Conservation (phyloP, 208 protist genomes). For the Acanthamoeba divionensis region DNA sequence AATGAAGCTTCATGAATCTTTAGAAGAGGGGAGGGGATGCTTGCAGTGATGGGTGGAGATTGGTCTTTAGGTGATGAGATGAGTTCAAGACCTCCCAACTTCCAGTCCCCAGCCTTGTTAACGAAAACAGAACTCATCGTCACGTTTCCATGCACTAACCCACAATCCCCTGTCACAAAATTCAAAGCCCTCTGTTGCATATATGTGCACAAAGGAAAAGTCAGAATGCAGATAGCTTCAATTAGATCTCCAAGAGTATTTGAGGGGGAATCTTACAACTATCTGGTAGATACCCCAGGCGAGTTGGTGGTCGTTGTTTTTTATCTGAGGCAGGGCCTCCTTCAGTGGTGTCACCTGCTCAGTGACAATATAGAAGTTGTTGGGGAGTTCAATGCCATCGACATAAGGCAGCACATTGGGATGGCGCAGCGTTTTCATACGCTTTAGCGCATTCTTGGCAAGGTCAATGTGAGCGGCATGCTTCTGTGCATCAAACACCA, state of each 20-base stretch:
- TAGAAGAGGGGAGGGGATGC: no score
- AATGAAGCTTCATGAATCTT: no score
- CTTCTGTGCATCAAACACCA: constrained; percentile 61
- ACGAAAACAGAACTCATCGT: constrained; percentile 63
- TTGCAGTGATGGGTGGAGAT: no score
- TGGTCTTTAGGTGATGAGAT: constrained; percentile 5
- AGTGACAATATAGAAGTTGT: constrained; percentile 70
- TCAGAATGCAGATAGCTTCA: background rate
- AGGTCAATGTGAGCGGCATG: background rate
- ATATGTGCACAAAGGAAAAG: background rate
- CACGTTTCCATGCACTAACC: constrained; percentile 72
- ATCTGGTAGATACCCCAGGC: constrained; percentile 73
- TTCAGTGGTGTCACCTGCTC: constrained; percentile 60
- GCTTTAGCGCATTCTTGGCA: constrained; percentile 45
- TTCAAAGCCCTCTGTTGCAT: constrained; percentile 54
- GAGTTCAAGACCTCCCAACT: constrained; percentile 60
- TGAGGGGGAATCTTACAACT: constrained; percentile 48
- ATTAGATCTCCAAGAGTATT: background rate
- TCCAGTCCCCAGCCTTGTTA: constrained; percentile 71
- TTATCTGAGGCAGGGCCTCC: constrained; percentile 47
- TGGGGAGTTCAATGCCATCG: constrained; percentile 60
- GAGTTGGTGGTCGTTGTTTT: constrained; percentile 25
- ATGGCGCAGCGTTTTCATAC: constrained; percentile 67
- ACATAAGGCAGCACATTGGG: constrained; percentile 69
- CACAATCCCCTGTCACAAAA: constrained; percentile 70